Conservation (phyloP, 495 filamentous ascomycete genomes). For the Acidomyces sp. region DNA sequence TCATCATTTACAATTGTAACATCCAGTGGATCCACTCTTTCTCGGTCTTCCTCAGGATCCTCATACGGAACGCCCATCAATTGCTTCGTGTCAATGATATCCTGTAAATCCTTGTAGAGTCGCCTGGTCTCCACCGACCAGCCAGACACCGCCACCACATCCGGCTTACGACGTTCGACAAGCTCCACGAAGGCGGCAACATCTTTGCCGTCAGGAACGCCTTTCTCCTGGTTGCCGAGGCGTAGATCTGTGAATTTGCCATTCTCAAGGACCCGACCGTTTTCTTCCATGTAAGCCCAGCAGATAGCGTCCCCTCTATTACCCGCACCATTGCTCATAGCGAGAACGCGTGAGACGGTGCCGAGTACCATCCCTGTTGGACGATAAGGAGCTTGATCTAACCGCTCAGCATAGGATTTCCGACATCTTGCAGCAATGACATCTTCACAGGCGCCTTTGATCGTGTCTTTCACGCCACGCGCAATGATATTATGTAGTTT, state of each 20-base stretch:
- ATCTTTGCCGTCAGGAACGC: conserved; percentile 46
- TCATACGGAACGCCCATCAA: conserved; percentile 56
- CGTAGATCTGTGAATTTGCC: conserved; percentile 71
- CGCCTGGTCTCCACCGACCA: conserved; percentile 77
- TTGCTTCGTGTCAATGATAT: conserved; percentile 59
- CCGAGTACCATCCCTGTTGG: conserved; percentile 86
- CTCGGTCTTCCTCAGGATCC: conserved; percentile 52
- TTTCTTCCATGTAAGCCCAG: conserved; percentile 89
- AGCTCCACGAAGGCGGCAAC: conserved; percentile 59
- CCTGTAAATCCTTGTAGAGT: conserved; percentile 63
- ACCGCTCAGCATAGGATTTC: conserved; percentile 67
- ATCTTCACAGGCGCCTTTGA: conserved; percentile 84
- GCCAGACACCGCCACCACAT: conserved; percentile 83
- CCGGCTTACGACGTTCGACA: conserved; percentile 61
- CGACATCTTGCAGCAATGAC: conserved; percentile 68
- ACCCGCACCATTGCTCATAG: conserved; percentile 71
- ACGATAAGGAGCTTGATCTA: conserved; percentile 93
- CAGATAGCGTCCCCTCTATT: conserved; percentile 65
- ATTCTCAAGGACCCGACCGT: conserved; percentile 74
- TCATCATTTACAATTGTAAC: conserved; percentile 91
- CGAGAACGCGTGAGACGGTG: conserved; percentile 73
- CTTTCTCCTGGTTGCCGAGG: conserved; percentile 53
- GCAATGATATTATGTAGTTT: conserved; percentile 77
- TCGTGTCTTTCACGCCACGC: conserved; percentile 82
- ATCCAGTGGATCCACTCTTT: conserved; percentile 60